Evolutionary conservation across 139 green algal species (phyloP), one percentile per base, ranked within the genome.

Genomic region (Tetratostichococcus sp.): DNA sequence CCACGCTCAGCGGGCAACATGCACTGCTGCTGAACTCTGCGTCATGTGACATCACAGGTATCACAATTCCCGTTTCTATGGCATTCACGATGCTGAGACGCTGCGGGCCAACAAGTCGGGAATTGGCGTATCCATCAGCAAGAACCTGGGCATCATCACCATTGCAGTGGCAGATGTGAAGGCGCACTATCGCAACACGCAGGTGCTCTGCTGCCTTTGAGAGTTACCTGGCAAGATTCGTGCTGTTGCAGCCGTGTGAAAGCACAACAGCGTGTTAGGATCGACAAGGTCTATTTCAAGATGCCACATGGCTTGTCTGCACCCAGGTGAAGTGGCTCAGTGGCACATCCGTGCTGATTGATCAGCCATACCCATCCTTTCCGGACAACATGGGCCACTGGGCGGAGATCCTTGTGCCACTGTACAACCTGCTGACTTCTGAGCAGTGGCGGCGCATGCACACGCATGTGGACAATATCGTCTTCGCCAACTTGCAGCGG

Each of bases 371-470:
- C 77, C 78, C 85, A 14, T 79, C 82, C 25, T 90, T 85, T 71
- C 77, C 86, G 0, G 82, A 92, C 65, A 90, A 95, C 80, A 74
- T 93, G 58, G 91, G 91, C 1, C 87, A 94, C 79, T 96, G 90
- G 90, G 77, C 81, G 1, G 90, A 96, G 81, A 67, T 88, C 25
- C 80, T 94, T 74, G 67, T 88, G 30, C 87, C 90, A 2, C 42
- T 87, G 4, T 90, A 85, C 74, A 87, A 67, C 23, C 66, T 78
- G 5, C 82, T 96, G 17, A 39, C 32, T 0, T 34, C 62, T n/a
- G 70, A 65, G 21, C 31, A 28, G 0, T 87, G 83, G 82, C 42
- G 42, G 2, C 25, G 43, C 35, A 16, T 2, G 2, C 22, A 62
- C 67, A 30, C 4, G 21, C 58, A 21, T 33, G 65, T 81, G 62